Evolutionary conservation across 2,329 filamentous ascomycete genomes (phyloP).

Genomic region (Fusarium sp.): DNA sequence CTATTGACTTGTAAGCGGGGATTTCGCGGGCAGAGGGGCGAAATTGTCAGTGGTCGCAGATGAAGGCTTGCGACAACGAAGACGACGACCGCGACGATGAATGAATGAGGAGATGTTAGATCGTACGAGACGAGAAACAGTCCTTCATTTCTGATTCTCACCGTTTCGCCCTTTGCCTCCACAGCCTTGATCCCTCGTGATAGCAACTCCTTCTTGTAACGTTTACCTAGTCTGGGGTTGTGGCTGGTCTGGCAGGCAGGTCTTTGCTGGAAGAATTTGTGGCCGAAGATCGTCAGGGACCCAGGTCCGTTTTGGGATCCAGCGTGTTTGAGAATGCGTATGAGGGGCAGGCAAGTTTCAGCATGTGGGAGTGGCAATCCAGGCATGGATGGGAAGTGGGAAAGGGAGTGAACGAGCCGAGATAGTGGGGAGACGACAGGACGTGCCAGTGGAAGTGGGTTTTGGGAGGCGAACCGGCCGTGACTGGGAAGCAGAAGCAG

Average conservation of each 20-base stretch:
- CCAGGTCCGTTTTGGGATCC: constrained; percentile 26
- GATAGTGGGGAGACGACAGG: constrained; percentile 24
- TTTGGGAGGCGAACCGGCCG: constrained; percentile 12
- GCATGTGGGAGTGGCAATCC: constrained; percentile 14
- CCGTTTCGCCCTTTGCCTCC: neutral
- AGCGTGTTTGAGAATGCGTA: constrained; percentile 30
- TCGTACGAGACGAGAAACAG: constrained; percentile 1
- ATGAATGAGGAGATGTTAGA: neutral
- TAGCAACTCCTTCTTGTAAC: neutral
- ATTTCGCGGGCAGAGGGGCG: constrained; percentile 5
- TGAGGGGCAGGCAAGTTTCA: constrained; percentile 42
- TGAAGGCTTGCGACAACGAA: constrained; percentile 5
- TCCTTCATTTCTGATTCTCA: constrained; percentile 9
- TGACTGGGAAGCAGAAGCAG: constrained; percentile 11
- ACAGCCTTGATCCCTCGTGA: constrained; percentile 2
- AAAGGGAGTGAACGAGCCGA: constrained; percentile 18
- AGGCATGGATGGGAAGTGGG: constrained; percentile 1
- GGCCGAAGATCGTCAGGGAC: constrained; percentile 43
- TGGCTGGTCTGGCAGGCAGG: neutral
- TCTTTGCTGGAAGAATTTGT: constrained; percentile 29
- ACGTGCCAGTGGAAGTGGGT: constrained; percentile 29
- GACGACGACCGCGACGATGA: constrained; percentile 3
- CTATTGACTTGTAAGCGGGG: constrained; percentile 21
- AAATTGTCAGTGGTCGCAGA: constrained; percentile 16
- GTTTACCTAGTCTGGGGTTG: neutral